These are phyloP conservation scores for Volvariella volvacea DNA, from an alignment of 1,284 basidiomycete genomes.

Conservation along the genomic window DNA sequence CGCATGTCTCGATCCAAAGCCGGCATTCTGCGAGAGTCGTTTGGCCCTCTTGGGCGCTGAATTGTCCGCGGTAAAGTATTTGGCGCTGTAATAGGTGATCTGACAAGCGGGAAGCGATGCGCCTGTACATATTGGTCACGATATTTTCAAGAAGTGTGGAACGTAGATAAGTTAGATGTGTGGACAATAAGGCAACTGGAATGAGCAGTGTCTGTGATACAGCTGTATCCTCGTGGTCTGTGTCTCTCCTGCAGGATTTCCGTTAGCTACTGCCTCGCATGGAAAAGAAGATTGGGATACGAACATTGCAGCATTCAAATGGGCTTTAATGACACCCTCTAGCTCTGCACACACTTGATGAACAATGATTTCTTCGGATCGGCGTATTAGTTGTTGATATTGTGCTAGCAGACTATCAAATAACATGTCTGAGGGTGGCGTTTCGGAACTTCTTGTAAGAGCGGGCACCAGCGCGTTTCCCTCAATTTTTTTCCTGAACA, in stretches of 20 bases:
- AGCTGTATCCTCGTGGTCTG: slow-evolving; percentile 28
- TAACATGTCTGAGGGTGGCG: slow-evolving; percentile 54
- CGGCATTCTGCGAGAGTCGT: slow-evolving; percentile 62
- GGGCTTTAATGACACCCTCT: slow-evolving; percentile 63
- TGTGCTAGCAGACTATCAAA: slow-evolving; percentile 68
- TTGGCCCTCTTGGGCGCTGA: slow-evolving; percentile 48
- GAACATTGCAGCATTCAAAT: slow-evolving; percentile 45
- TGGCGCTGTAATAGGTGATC: slow-evolving; percentile 79
- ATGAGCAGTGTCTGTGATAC: slow-evolving; percentile 63
- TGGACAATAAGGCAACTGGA: slow-evolving; percentile 67
- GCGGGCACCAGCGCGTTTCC: slow-evolving; percentile 44
- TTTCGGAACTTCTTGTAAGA: slow-evolving; percentile 26
- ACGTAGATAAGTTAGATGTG: slow-evolving; percentile 62
- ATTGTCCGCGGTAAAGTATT: slow-evolving; percentile 70
- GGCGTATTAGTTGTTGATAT: slow-evolving; percentile 53
- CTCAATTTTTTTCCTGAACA: slow-evolving; percentile 46
- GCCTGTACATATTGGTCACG: slow-evolving; percentile 61
- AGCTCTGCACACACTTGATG: slow-evolving; percentile 77
- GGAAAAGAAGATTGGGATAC: slow-evolving; percentile 20
- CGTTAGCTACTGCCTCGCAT: too few relatives aligned
- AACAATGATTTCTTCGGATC: slow-evolving; percentile 84
- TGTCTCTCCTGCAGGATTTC: slow-evolving; percentile 10
- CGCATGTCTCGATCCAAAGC: slow-evolving; percentile 74
- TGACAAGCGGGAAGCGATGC: slow-evolving; percentile 56
- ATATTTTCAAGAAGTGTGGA: slow-evolving; percentile 49